phyloP scores from a whole-genome alignment of 495 filamentous ascomycete genomes.

The Neurospora sp. region DNA sequence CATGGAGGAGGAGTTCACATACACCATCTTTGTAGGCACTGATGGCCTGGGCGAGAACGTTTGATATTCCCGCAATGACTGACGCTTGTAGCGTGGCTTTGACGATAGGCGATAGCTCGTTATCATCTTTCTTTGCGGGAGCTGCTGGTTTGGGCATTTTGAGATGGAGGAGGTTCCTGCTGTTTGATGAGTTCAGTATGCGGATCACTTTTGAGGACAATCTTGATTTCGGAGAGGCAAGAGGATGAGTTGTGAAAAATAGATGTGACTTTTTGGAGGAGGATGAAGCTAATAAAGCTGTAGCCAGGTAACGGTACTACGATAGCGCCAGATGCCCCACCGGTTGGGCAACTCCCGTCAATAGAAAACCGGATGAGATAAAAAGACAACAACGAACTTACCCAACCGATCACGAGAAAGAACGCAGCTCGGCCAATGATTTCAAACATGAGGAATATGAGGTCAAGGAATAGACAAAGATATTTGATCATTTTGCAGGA shows the following conservation, averaged over 20 bases:
- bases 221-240: neutral
- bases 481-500: neutral
- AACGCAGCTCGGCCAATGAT: neutral
- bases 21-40: conserved; percentile 57
- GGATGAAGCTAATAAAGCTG: neutral
- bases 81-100: conserved; percentile 60
- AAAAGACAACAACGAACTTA: neutral
- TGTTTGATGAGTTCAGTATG: neutral
- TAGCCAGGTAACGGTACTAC: neutral
- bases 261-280: neutral
- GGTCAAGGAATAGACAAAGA: neutral
- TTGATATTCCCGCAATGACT: conserved; percentile 63
- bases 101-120: conserved; percentile 42
- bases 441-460: neutral
- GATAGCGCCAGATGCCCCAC: neutral
- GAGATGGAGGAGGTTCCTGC: neutral
- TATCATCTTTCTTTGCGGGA: neutral
- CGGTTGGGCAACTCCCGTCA: neutral
- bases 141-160: neutral
- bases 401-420: neutral
- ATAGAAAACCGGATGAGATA: neutral
- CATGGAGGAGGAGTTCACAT: conserved; percentile 12
- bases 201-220: neutral
- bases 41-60: conserved; percentile 72
- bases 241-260: no score